Conservation (phyloP, 202 grass and related monocot species). For the Zoysia matrella region DNA sequence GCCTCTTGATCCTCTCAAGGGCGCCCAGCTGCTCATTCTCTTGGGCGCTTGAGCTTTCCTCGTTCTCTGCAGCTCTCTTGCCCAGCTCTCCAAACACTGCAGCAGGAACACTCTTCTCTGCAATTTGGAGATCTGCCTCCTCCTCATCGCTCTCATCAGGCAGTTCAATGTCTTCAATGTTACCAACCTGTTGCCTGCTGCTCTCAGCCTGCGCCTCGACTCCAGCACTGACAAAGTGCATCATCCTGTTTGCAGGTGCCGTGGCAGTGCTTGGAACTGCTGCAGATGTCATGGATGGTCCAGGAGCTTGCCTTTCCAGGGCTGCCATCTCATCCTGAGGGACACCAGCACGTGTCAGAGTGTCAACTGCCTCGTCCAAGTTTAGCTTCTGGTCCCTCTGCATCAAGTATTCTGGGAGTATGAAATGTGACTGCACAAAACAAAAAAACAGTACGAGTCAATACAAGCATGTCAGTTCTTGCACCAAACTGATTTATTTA, state of each 20-base stretch:
- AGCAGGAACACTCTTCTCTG: slow-evolving; percentile 66
- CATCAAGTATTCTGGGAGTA: slow-evolving; percentile 93
- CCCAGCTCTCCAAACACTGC: slow-evolving; percentile 91
- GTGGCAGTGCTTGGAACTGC: slow-evolving; percentile 41
- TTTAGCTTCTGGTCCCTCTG: slow-evolving; percentile 87
- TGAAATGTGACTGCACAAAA: slow-evolving; percentile 83
- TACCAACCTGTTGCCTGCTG: slow-evolving; percentile 46
- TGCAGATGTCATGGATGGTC: slow-evolving; percentile 45
- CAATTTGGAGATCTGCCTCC: slow-evolving; percentile 73
- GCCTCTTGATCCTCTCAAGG: slow-evolving; percentile 93
- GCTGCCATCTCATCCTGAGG: slow-evolving; percentile 92
- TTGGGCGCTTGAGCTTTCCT: slow-evolving; percentile 50
- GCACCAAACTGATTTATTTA: not conserved
- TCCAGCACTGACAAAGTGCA: slow-evolving; percentile 90
- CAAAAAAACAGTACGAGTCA: slow-evolving; percentile 31
- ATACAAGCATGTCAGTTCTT: not conserved
- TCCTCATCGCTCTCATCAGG: slow-evolving; percentile 54
- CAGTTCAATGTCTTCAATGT: slow-evolving; percentile 57
- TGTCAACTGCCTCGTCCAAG: slow-evolving; percentile 83
- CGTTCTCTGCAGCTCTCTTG: slow-evolving; percentile 67
- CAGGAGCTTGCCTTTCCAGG: slow-evolving; percentile 76
- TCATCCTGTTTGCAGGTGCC: slow-evolving; percentile 42
- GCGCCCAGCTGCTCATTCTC: slow-evolving; percentile 75
- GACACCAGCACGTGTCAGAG: slow-evolving; percentile 75
- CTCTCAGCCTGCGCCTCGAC: slow-evolving; percentile 61